Evolutionary conservation across 2,329 filamentous ascomycete species (phyloP).

Genomic region (Huntiella omanensis): DNA sequence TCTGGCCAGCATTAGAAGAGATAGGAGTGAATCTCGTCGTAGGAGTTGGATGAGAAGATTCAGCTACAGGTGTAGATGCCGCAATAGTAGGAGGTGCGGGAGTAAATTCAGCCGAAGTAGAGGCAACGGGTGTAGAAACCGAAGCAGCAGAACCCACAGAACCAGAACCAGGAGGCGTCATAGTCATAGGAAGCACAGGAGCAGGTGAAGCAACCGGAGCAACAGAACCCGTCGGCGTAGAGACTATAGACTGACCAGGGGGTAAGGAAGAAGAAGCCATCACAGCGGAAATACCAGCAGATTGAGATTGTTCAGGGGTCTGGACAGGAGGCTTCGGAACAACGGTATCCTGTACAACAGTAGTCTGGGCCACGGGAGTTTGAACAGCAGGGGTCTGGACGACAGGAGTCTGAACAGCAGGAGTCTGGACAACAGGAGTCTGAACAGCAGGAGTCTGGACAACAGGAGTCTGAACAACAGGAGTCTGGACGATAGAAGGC

Average conservation of each 20-base stretch:
- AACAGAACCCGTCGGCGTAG: neutral
- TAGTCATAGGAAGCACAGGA: neutral
- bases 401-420: neutral
- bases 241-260: neutral
- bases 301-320: neutral
- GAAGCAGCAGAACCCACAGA: neutral
- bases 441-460: no score
- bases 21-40: neutral
- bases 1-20: neutral
- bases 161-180: neutral
- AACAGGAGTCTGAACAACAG: no score
- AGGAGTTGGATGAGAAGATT: neutral
- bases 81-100: neutral
- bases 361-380: no score
- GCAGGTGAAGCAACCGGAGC: neutral
- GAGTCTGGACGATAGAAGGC: no score
- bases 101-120: neutral
- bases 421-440: no score
- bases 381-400: no score
- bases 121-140: neutral
- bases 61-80: neutral
- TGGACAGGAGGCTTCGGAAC: neutral
- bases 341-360: no score
- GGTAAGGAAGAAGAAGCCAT: neutral
- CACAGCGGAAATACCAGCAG: no score